Percentiles rank a stretch among this genome's conserved stretches.
phyloP scores from a whole-genome alignment of 1,284 basidiomycete genomes.

The Vanrija sp. region DNA sequence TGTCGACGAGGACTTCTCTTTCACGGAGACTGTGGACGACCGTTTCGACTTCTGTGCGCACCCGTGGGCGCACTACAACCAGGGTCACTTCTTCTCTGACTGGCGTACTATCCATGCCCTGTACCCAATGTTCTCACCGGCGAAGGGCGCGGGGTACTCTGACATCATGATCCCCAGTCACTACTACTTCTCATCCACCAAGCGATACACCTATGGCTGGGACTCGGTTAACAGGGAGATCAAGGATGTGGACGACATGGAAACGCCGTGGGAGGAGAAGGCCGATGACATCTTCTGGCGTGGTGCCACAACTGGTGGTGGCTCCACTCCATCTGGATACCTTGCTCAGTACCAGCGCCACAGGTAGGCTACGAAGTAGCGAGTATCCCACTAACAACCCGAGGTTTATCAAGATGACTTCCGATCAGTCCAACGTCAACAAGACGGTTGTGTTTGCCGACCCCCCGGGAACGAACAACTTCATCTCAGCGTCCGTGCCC shows the following conservation, averaged over 20 bases:
- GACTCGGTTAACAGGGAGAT: conserved; percentile 67
- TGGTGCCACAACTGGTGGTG: conserved; percentile 88
- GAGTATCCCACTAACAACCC: not conserved
- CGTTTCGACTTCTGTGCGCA: conserved; percentile 71
- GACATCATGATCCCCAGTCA: conserved; percentile 91
- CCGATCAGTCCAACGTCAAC: conserved; percentile 57
- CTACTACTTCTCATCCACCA: conserved; percentile 82
- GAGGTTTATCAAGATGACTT: conserved; percentile 75
- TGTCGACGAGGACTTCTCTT: conserved; percentile 60
- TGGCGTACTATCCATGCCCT: conserved; percentile 80
- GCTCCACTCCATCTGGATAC: conserved; percentile 79
- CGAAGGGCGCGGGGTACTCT: conserved; percentile 72
- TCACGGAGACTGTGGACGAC: conserved; percentile 59
- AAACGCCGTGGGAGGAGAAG: conserved; percentile 63
- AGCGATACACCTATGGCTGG: conserved; percentile 84
- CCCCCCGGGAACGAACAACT: conserved; percentile 59
- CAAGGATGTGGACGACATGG: conserved; percentile 72
- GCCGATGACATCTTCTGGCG: conserved; percentile 56
- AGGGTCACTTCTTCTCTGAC: conserved; percentile 94
- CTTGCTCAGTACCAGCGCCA: conserved; percentile 82
- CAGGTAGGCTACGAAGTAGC: conserved; percentile 53
- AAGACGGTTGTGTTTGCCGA: conserved; percentile 72
- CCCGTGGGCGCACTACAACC: conserved; percentile 76
- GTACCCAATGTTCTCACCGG: conserved; percentile 87
- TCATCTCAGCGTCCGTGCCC: conserved; percentile 61